Percentiles rank a stretch among this genome's conserved stretches.
These are phyloP conservation scores for Diospyros lotus DNA, from an alignment of 148 eudicot genomes.

Conservation along the genomic window DNA sequence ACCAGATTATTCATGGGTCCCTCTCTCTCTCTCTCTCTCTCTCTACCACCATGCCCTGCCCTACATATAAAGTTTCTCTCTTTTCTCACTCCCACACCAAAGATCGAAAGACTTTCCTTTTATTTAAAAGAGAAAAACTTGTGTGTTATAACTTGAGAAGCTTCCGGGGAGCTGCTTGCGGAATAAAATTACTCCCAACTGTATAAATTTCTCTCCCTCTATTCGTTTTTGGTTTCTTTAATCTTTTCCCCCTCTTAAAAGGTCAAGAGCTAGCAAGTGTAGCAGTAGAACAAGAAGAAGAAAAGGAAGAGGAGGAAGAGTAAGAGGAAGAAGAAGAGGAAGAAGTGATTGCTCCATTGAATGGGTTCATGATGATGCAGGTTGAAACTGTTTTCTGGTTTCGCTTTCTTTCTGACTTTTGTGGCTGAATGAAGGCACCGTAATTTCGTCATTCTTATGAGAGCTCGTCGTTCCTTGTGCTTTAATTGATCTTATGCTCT, in stretches of 20 bases:
- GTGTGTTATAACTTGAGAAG: slow-evolving; percentile 33
- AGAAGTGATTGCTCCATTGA: background rate
- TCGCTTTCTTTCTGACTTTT: background rate
- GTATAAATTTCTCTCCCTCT: background rate
- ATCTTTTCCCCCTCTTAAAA: background rate
- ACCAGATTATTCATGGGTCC: slow-evolving; percentile 42
- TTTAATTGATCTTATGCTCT: background rate
- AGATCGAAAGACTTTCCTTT: background rate
- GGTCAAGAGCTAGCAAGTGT: slow-evolving; percentile 1
- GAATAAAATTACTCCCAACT: background rate
- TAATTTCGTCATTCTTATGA: background rate
- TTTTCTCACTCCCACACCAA: slow-evolving; percentile 11
- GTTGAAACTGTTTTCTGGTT: background rate
- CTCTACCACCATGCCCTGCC: background rate
- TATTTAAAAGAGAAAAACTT: background rate
- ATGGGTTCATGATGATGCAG: background rate
- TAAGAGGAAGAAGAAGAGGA: slow-evolving; percentile 6
- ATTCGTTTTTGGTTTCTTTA: background rate
- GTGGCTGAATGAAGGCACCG: background rate
- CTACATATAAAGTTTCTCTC: background rate
- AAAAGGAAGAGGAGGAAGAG: background rate
- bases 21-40: slow-evolving; percentile 6
- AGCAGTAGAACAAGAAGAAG: too few species aligned
- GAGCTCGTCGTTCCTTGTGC: background rate
- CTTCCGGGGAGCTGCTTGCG: slow-evolving; percentile 27